Evolutionary conservation across 306 rosid species (phyloP).

Genomic region (Spatholobus suberectus): DNA sequence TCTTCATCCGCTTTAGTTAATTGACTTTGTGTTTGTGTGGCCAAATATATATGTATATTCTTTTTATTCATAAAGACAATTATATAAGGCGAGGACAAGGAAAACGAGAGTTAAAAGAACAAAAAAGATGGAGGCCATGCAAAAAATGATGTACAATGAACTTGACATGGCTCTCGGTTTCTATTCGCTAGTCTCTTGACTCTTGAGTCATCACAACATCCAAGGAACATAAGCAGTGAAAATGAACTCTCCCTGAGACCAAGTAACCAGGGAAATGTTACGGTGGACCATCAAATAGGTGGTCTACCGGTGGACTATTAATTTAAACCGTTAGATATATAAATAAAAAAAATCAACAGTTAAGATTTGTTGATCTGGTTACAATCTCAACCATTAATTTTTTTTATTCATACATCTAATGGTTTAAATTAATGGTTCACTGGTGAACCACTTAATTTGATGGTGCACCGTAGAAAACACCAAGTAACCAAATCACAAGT

Average conservation of each 20-base stretch:
- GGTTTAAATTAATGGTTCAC: no score
- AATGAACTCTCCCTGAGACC: conserved; percentile 5
- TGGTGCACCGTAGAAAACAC: no score
- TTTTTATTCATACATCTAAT: no score
- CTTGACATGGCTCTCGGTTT: conserved; percentile 18
- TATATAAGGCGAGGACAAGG: not conserved
- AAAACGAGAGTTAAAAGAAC: not conserved
- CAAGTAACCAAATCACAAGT: not conserved
- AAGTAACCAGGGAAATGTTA: no score
- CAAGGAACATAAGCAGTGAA: conserved; percentile 5
- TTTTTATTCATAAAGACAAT: not conserved
- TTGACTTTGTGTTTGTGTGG: not conserved
- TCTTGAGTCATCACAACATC: not conserved
- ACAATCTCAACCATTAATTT: no score
- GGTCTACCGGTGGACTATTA: no score
- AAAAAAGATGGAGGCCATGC: not conserved
- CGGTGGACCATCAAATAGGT: no score
- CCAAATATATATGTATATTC: not conserved
- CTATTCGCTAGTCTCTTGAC: conserved; percentile 8
- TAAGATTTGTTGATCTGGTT: no score
- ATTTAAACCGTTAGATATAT: no score
- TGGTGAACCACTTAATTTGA: no score
- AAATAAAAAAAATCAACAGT: no score
- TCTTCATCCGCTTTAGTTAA: not conserved
- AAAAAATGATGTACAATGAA: conserved; percentile 25